Evolutionary conservation across 441 rosid species (phyloP), one percentile per base, ranked within the genome.

Genomic region (Erysimum pusillum): DNA sequence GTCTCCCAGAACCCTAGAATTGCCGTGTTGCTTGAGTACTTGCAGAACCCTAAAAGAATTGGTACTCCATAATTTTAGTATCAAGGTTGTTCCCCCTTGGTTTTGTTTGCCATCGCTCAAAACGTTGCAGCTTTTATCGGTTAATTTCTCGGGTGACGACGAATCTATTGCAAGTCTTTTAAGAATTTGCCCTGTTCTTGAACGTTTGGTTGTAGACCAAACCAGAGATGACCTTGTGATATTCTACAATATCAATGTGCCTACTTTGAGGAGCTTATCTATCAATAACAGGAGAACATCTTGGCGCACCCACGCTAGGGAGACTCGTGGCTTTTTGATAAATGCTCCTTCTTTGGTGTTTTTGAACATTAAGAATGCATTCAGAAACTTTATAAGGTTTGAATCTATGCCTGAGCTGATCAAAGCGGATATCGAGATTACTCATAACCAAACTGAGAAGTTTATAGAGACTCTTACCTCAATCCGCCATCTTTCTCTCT

Each of bases 391-490:
- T 68, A 0, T 49, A 2, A 3, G 0, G 48, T 62, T 76, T 60
- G 74, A 52, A 22, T 7, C 35, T 61, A 69, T 53, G 64, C 51
- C 41, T 5, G 2, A 76, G 44, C 56, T 76, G 48, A 35, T 25
- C 25, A 52, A 51, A n/a, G 75, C 69, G 2, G 11, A 61, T 42
- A 34, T 76, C 6, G 12, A 76, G 28, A 56, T 59, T 8, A 10
- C 8, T 39, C 39, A 39, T 51, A 56, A 39, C 25, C 63, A 60
- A 10, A 49, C 74, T 68, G 38, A 76, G 2, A 51, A 51, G 11
- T 67, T 76, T 22, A 13, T 76, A 7, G 69, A 69, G n/a, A 68
- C 74, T 76, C 46, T 76, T 42, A 17, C 69, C n/a, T 60, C 63
- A 59, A 0, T 60, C 39, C 53, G 41, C 61, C 56, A 61, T 58